Evolutionary conservation across 2,329 filamentous ascomycete genomes (phyloP), one percentile per base, ranked within the genome.

Genomic region (Ceratocystis diversiconidia): DNA sequence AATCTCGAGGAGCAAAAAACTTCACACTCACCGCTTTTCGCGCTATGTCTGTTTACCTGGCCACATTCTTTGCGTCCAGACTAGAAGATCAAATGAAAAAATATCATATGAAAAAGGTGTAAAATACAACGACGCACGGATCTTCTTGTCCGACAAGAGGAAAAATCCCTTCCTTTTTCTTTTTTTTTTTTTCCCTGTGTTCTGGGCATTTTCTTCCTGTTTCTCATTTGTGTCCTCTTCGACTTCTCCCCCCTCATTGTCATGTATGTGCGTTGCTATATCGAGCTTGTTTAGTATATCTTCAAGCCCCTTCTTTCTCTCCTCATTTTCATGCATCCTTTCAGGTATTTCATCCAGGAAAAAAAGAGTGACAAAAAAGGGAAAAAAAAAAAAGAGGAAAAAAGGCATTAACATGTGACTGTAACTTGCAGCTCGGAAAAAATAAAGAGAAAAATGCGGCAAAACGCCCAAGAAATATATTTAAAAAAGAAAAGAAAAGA

Each of bases 1-100:
- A 22, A 30, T 15, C 25, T 57, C 30, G 30, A 57, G 12, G 30
- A 59, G 32, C 10, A 12, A 59, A 59, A 32, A 59, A 32, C 52
- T 59, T 59, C 28, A 36, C 52, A 59, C 52, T 59, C 52, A 59
- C 52, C 52, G 52, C 52, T 59, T 59, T 57, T 57, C 52, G 30
- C 25, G 32, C 25, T n/a, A 25, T 59, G 28, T 59, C 28, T 30
- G 32, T 36, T 36, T 36, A 36, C 32, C 52, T 17, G 52, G 28
- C 52, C 52, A 57, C 52, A 57, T 57, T 12, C 30, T 57, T 57
- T 57, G 10, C n/a, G 25, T 7, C 52, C 17, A 2, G 2, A 50
- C 46, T 15, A 57, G 52, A 36, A 59, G 32, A 36, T 12, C 32
- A 36, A 36, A 36, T 36, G 10, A 12, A 36, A 36, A 12, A 36